Percentiles rank a stretch among this genome's conserved stretches.
phyloP scores from a whole-genome alignment of 2,329 filamentous ascomycete genomes.

The Aspergillus pseudoterreus region DNA sequence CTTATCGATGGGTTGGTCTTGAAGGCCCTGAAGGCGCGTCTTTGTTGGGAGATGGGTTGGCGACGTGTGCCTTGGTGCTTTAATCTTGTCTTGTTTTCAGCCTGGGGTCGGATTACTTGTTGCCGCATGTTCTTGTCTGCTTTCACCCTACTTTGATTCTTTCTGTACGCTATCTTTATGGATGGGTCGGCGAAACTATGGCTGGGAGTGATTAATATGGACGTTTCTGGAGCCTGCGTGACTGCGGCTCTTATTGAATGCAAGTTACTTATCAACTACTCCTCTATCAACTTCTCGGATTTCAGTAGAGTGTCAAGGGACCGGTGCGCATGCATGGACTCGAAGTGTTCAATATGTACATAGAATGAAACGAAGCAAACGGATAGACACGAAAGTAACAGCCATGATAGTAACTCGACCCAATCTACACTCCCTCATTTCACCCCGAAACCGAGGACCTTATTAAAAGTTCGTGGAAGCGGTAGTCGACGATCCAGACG shows the following conservation, averaged over 20 bases:
- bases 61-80: not conserved
- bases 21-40: not conserved
- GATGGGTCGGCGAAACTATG: conserved; percentile 29
- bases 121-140: conserved; percentile 11
- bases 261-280: conserved; percentile 5
- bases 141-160: conserved; percentile 17
- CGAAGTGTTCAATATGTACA: conserved; percentile 3
- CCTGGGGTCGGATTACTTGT: conserved; percentile 13
- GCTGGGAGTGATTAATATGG: conserved; percentile 25
- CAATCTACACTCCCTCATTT: no score
- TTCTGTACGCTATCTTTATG: conserved; percentile 25
- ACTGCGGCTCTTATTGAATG: conserved; percentile 19
- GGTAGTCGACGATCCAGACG: conserved; percentile 16
- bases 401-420: not conserved
- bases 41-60: not conserved
- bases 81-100: conserved; percentile 5
- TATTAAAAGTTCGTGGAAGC: conserved; percentile 23
- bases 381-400: not conserved
- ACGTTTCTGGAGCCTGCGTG: conserved; percentile 20
- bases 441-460: not conserved
- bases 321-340: not conserved
- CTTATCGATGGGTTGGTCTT: conserved; percentile 4
- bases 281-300: no score
- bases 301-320: no score
- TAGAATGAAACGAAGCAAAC: not conserved